Evolutionary conservation across 768 basidiomycete species (phyloP).

Genomic region (Hericium erinaceus): DNA sequence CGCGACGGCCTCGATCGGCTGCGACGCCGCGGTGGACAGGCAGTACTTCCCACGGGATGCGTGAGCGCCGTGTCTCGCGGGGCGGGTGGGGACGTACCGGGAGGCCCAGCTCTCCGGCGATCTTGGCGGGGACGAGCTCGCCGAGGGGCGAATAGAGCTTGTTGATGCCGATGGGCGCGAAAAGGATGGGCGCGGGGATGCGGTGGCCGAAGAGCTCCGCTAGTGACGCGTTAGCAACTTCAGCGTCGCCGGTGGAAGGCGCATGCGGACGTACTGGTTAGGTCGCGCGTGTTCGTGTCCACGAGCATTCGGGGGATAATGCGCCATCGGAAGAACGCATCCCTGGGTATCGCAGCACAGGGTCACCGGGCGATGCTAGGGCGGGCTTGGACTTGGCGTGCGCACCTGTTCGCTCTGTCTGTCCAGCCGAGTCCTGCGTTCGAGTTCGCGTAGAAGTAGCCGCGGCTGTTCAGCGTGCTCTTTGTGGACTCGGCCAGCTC

Average conservation of each 20-base stretch:
- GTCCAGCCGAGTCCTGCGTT: constrained; percentile 47
- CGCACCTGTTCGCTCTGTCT: constrained; percentile 36
- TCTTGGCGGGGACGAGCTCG: constrained; percentile 37
- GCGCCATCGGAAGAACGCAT: constrained; percentile 45
- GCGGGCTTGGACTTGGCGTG: not conserved
- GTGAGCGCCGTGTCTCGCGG: too few species aligned
- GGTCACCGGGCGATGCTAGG: not conserved
- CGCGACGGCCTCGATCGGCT: constrained; percentile 42
- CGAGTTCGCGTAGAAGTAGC: constrained; percentile 42
- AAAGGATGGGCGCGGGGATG: constrained; percentile 41
- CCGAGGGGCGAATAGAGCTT: constrained; percentile 37
- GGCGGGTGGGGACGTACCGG: constrained; percentile 17
- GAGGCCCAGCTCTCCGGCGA: constrained; percentile 39
- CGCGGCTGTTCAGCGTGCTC: constrained; percentile 34
- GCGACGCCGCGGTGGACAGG: constrained; percentile 41
- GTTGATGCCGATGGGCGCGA: constrained; percentile 52
- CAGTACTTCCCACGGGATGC: not conserved
- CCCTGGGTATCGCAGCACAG: constrained; percentile 18
- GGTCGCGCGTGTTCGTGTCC: constrained; percentile 36
- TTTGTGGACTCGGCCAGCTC: constrained; percentile 32
- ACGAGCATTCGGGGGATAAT: constrained; percentile 51
- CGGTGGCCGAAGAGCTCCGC: constrained; percentile 32
- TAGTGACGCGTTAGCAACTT: not conserved
- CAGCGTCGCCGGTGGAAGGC: not conserved
- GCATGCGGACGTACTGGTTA: constrained; percentile 26